Base-by-base conservation (phyloP, 2,329 filamentous ascomycete species). In the Talaromyces sp. region DNA sequence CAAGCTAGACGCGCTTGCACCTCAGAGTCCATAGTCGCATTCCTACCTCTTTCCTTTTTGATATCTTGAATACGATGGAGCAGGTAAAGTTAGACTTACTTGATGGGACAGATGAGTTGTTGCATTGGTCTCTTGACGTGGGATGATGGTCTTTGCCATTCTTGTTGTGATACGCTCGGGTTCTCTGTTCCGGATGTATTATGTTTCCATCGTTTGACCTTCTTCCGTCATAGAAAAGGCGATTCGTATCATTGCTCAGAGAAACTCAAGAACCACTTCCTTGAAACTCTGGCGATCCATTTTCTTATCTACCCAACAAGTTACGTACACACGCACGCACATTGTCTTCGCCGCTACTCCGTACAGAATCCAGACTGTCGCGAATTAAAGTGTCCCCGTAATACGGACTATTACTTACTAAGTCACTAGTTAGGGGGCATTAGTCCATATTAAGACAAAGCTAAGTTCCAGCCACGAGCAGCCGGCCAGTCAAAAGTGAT, bases 1-100 rank as follows among this genome's bases (percentile, higher is more conserved):
- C 50, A 68, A 68, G 54, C 63, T 81, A 62, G 79, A 81, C 66
- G 67, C 69, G 59, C 69, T 69, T 44, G 67, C 64, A 14, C 68
- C 60, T 21, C 16, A 44, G 25, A 28, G 14, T 40, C n/a, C 23
- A 57, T 57, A 21, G 25, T 57, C 42, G 7, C 25, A 28, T 42
- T 3, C 21, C 35, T 57, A 31, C 18, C 21, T 42, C 18, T 57
- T 28, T 11, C n/a, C 6, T 31, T 18, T 37, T 21, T 2, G 25
- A 33, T 33, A 21, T 33, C n/a, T 33, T 52, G n/a, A 2, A 18
- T 14, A 33, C n/a, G 16, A 23, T 14, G 2, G 31, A 37, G 31
- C 7, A 21, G 18, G 21, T 23, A n/a, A 35, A 35, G 11, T 5
- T 54, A 54, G 50, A 54, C 28, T 35, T 11, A 23, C 23, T 54